Conservation (phyloP, 352 stramenopile species). For the Nothophytophthora sp. region DNA sequence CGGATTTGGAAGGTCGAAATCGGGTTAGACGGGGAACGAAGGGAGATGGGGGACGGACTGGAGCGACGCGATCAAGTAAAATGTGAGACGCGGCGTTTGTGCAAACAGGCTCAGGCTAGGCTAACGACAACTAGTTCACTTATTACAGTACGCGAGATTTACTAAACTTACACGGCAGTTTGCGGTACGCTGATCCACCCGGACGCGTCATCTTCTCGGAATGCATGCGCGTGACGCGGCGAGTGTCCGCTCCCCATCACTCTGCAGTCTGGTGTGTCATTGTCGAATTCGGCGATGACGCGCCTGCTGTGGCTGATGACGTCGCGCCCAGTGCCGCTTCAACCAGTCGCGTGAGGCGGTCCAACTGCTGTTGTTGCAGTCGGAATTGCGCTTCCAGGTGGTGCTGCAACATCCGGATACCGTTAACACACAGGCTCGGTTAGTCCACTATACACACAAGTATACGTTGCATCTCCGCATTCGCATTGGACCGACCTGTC, state of each 20-base stretch:
- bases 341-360: constrained; percentile 33
- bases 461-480: neutral
- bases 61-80: no score
- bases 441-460: neutral
- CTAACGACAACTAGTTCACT: no score
- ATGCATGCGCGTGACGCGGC: no score
- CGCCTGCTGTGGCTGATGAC: neutral
- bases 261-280: constrained; percentile 4
- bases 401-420: constrained; percentile 16
- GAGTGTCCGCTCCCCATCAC: no score
- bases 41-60: no score
- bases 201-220: no score
- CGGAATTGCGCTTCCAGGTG: constrained; percentile 35
- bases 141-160: no score
- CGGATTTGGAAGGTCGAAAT: neutral
- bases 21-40: neutral
- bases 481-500: constrained; percentile 29
- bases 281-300: constrained; percentile 1
- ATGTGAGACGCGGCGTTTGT: no score
- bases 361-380: constrained; percentile 41
- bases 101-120: no score
- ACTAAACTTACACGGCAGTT: no score
- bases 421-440: neutral
- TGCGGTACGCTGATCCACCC: no score
- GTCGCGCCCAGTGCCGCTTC: constrained; percentile 22